phyloP scores from a whole-genome alignment of 2,329 filamentous ascomycete species.

The Penicillium sp. region DNA sequence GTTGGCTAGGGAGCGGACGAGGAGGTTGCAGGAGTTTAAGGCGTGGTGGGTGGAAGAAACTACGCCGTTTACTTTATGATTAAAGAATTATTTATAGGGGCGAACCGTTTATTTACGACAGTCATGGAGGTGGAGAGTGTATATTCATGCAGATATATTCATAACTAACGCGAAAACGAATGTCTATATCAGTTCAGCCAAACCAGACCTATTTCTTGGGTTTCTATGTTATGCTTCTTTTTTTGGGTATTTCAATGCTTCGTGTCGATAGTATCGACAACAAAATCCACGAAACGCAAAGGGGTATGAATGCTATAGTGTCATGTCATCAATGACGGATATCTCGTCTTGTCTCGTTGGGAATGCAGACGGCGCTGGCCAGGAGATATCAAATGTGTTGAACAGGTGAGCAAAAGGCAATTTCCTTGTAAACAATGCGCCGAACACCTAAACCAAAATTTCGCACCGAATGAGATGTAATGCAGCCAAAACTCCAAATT shows the following conservation, averaged over 20 bases:
- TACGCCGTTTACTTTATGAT: not conserved
- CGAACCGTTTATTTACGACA: not conserved
- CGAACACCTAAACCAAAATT: not conserved
- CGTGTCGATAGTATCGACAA: not conserved
- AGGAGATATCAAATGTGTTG: slow-evolving; percentile 6
- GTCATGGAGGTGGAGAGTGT: not conserved
- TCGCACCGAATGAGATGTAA: not conserved
- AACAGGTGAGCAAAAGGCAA: slow-evolving; percentile 1
- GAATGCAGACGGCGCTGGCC: not conserved
- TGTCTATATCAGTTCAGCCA: slow-evolving; percentile 7
- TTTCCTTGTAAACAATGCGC: not conserved
- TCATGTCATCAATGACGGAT: not conserved
- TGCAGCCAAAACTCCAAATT: slow-evolving; percentile 7
- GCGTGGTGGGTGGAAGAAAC: slow-evolving; percentile 55
- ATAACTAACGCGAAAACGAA: slow-evolving; percentile 6
- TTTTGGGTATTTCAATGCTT: slow-evolving; percentile 9
- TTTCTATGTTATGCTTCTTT: slow-evolving; percentile 14
- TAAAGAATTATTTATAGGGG: not conserved
- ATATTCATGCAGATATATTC: slow-evolving; percentile 6
- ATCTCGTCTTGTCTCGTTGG: slow-evolving; percentile 2
- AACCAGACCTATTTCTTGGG: slow-evolving; percentile 9
- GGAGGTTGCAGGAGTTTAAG: slow-evolving; percentile 47
- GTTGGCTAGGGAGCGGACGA: slow-evolving; percentile 48
- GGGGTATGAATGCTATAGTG: slow-evolving; percentile 8
- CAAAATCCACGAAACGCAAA: not conserved